Evolutionary conservation across 345 rosid genomes (phyloP).

Genomic region (Salix purpurea): DNA sequence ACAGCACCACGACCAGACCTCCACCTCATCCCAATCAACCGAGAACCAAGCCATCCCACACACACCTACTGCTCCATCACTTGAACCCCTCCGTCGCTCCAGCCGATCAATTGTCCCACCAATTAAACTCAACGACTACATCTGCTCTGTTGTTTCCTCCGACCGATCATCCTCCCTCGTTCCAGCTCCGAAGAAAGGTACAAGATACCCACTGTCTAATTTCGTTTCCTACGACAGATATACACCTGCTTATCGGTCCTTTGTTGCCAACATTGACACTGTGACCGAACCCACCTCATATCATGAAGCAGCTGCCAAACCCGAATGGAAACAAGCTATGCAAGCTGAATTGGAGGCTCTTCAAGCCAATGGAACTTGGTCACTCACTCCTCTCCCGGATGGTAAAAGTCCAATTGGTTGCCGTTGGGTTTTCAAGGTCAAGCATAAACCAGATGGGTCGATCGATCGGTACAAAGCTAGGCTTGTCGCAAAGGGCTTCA

Average conservation of each 20-base stretch:
- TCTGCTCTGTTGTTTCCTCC: neutral
- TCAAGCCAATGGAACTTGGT: neutral
- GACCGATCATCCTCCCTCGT: neutral
- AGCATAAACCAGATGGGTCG: neutral
- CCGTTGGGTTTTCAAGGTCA: neutral
- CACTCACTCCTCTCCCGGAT: neutral
- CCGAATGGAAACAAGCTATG: neutral
- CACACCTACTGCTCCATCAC: neutral
- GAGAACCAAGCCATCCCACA: too few relatives aligned
- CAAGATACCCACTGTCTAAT: neutral
- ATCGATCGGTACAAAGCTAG: neutral
- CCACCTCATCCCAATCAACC: too few relatives aligned
- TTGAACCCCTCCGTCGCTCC: neutral
- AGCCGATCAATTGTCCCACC: neutral
- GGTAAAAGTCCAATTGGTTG: neutral
- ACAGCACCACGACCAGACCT: too few relatives aligned
- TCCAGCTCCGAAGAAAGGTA: constrained; percentile 1
- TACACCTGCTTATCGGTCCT: neutral
- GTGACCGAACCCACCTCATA: neutral
- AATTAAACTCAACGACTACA: neutral
- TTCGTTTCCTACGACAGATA: neutral
- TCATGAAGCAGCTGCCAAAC: neutral
- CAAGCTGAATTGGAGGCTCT: neutral
- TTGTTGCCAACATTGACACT: neutral
- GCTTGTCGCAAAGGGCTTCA: neutral